Conservation (phyloP, 495 filamentous ascomycete genomes). For the Hypoxylon intermedium region DNA sequence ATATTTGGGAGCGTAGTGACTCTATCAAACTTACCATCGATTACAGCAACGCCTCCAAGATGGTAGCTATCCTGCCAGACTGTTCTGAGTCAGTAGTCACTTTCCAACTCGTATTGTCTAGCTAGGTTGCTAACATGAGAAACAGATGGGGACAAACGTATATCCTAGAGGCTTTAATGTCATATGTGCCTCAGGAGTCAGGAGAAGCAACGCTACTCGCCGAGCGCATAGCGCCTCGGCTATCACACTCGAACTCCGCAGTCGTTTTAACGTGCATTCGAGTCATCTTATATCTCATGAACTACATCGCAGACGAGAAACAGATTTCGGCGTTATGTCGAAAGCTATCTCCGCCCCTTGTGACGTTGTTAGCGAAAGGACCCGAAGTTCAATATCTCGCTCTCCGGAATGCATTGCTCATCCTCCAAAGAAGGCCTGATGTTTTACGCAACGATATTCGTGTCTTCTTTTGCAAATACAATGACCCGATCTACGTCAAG, state of each 20-base stretch:
- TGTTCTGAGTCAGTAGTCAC: constrained; percentile 85
- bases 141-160: constrained; percentile 97
- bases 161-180: constrained; percentile 97
- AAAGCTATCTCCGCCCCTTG: constrained; percentile 93
- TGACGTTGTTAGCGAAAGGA: constrained; percentile 93
- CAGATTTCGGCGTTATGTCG: constrained; percentile 87
- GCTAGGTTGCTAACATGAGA: constrained; percentile 42
- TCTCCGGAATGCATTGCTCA: constrained; percentile 90
- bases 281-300: constrained; percentile 97
- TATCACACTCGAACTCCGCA: constrained; percentile 95
- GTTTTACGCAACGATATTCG: constrained; percentile 95
- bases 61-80: constrained; percentile 94
- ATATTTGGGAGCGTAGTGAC: constrained; percentile 98
- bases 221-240: constrained; percentile 88
- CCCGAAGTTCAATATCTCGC: constrained; percentile 98
- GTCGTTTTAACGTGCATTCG: constrained; percentile 95
- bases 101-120: too few relatives aligned
- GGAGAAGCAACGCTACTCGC: constrained; percentile 87
- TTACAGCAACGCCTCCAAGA: constrained; percentile 94
- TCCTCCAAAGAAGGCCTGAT: constrained; percentile 91
- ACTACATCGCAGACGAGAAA: constrained; percentile 95
- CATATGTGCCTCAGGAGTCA: constrained; percentile 92
- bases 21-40: constrained; percentile 98
- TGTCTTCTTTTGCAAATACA: constrained; percentile 99
- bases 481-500: constrained; percentile 99